Evolutionary conservation across 2,329 filamentous ascomycete species (phyloP), one percentile per base, ranked within the genome.

Genomic region (Alternaria triticimaculans): DNA sequence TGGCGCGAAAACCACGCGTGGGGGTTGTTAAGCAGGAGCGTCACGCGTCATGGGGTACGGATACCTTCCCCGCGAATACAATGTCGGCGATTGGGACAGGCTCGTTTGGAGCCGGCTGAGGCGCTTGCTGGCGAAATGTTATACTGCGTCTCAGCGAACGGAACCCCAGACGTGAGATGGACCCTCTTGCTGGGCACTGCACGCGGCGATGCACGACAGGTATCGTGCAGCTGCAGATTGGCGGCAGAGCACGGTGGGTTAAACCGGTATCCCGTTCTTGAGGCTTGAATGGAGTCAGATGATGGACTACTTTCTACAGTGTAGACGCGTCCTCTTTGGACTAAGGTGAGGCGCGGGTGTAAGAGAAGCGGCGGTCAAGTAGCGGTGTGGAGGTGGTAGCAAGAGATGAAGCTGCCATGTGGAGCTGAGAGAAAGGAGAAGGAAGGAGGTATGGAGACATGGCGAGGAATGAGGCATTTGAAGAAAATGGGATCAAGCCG

Each of bases 91-190:
- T 25, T 58, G 60, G 62, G 63, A 71, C 61, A 65, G 65, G 66
- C 69, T 71, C 71, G 74, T 61, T 71, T 66, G 46, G 57, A 68
- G 65, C 68, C 73, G 75, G 76, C 66, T 75, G 70, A 50, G 70
- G 77, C 76, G 76, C 71, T 73, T 79, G 56, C 59, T 63, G 60
- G 67, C 54, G 65, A 70, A 60, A 71, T 60, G 67, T 66, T 67
- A 63, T 71, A 28, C 14, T 20, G 26, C 15, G 44, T 46, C 30
- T 51, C 64, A 68, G 64, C 67, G 67, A 74, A 72, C 68, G 59
- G 67, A 67, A 68, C 59, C 59, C 64, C 53, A 68, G 64, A 66
- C 58, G 63, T 23, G 46, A 57, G 37, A 30, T 50, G 21, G 43
- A 65, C 57, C 59, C 63, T 62, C 58, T 58, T 58, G 53, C 63